Conservation (phyloP, 2,329 filamentous ascomycete species). For the Leptodontidium sp. region DNA sequence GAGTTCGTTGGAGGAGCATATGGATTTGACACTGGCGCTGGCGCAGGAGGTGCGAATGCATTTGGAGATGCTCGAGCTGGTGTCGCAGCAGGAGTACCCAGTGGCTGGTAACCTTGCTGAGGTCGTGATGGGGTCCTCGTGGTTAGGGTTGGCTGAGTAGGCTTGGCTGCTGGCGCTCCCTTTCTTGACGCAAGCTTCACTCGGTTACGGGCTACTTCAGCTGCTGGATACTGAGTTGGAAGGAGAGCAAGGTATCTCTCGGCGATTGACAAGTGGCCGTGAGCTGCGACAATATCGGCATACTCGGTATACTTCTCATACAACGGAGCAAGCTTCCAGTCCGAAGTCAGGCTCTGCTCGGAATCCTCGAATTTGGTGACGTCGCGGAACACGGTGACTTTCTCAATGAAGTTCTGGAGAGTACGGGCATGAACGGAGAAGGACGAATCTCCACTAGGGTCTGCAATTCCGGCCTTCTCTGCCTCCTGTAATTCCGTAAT, state of each 20-base stretch:
- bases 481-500: conserved; percentile 86
- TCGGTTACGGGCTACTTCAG: conserved; percentile 85
- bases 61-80: conserved; percentile 50
- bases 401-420: conserved; percentile 94
- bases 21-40: conserved; percentile 50
- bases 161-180: conserved; percentile 47
- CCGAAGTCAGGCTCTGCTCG: conserved; percentile 74
- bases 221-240: conserved; percentile 82
- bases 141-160: conserved; percentile 49
- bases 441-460: conserved; percentile 74
- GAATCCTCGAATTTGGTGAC: conserved; percentile 90
- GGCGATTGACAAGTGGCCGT: conserved; percentile 85
- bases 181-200: conserved; percentile 85
- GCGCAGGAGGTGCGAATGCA: conserved; percentile 57
- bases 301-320: conserved; percentile 98
- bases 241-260: conserved; percentile 92
- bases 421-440: conserved; percentile 92
- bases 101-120: conserved; percentile 59
- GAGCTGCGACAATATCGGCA: conserved; percentile 90
- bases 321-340: conserved; percentile 87
- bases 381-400: conserved; percentile 95
- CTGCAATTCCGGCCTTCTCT: conserved; percentile 77
- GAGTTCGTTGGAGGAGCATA: conserved; percentile 55
- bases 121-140: conserved; percentile 54
- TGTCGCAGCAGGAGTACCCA: conserved; percentile 50